phyloP scores from a whole-genome alignment of 176 grass and related monocot species.

The Dactylis glomerata region DNA sequence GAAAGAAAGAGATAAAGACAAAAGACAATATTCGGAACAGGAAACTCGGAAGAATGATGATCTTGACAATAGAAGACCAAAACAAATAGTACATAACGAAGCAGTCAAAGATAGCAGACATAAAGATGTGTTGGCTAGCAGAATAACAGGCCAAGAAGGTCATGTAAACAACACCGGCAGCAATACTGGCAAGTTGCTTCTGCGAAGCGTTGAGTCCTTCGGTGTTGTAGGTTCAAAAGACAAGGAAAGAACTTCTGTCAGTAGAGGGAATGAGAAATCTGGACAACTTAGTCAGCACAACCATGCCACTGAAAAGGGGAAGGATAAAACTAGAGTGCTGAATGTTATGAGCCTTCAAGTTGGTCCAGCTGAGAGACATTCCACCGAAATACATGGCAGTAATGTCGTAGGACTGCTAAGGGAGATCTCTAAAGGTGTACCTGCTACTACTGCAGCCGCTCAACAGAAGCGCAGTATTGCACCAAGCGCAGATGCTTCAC shows the following conservation, averaged over 20 bases:
- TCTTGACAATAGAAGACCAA: conserved; percentile 3
- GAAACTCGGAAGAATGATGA: conserved; percentile 1
- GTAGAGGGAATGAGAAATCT: conserved; percentile 19
- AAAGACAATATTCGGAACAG: not conserved
- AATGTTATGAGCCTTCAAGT: conserved; percentile 24
- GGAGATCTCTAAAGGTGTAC: conserved; percentile 15
- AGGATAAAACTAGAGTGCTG: conserved; percentile 20
- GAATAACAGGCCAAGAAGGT: conserved; percentile 16
- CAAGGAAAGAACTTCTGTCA: conserved; percentile 30
- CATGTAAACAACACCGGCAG: conserved; percentile 21
- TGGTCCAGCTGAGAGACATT: conserved; percentile 13
- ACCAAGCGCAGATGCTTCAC: conserved; percentile 22
- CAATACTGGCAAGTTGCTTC: conserved; percentile 17
- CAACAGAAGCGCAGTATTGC: conserved; percentile 1
- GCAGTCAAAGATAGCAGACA: conserved; percentile 39
- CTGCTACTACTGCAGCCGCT: not conserved
- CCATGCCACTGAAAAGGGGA: conserved; percentile 24
- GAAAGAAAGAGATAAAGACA: conserved; percentile 20
- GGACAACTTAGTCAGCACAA: not conserved
- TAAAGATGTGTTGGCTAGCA: conserved; percentile 25
- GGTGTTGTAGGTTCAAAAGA: conserved; percentile 18
- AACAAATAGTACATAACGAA: conserved; percentile 24
- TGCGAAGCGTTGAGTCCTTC: conserved; percentile 6
- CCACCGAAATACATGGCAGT: not conserved
- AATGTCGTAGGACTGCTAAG: not conserved